Evolutionary conservation across 805 yeast species (phyloP), one percentile per base, ranked within the genome.

Genomic region (Wickerhamomyces hampshirensis): DNA sequence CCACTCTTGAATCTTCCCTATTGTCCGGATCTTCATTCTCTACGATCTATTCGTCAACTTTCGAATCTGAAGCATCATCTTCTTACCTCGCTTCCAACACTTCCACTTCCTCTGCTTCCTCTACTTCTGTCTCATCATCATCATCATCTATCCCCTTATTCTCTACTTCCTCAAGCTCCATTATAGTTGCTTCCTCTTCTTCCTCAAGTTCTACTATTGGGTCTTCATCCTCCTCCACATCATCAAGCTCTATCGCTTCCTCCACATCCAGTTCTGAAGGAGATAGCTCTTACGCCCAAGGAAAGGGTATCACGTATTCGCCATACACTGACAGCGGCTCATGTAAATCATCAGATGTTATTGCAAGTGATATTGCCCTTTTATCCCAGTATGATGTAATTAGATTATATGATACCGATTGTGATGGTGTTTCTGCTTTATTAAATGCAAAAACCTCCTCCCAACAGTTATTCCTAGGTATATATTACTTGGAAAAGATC

Each of bases 221-320:
- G 19, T 13, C 35, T 5, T 29, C 37, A 9, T 18, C 34, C 7
- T 27, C 35, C 13, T 14, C 16, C n/a, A 21, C 27, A 7, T 12
- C 16, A 19, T 18, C 42, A 7, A 23, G 33, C 18, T 18, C 31
- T 30, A n/a, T 18, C 16, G 23, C 37, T 30, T 16, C 33, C 29
- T 14, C 34, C 12, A 26, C 38, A 42, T 53, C 32, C 41, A 18
- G 26, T 48, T 37, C 38, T 48, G 38, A 35, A 26, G 19, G 40
- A 18, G 38, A 47, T 24, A 38, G 48, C 11, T 33, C 39, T 3
- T 32, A 43, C 6, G 30, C 39, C 5, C 71, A 73, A 39, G 59
- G 45, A 9, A 75, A 73, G 51, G 86, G 85, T 58, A 73, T 79
- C 51, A 71, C 84, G 26, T 79, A 79, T 60, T 71, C 84, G 12